Conservation (phyloP, 2,329 filamentous ascomycete species). For the Sporothrix variecibatus region DNA sequence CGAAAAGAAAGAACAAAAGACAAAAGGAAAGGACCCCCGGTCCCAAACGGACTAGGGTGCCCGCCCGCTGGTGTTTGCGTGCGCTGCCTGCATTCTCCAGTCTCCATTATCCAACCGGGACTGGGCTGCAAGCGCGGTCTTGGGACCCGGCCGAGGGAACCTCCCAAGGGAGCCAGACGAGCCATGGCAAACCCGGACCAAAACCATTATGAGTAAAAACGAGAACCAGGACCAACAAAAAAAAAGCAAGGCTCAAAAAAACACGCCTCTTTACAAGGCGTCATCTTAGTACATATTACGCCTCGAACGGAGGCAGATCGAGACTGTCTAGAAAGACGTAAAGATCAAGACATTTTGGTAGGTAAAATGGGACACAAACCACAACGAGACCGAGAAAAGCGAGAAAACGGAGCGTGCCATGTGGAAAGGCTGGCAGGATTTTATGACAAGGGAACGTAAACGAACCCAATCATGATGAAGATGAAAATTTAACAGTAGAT, state of each 20-base stretch:
- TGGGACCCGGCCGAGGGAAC: neutral
- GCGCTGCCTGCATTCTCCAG: neutral
- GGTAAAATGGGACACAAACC: neutral
- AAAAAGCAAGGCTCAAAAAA: neutral
- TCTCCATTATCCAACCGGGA: neutral
- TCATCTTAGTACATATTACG: slow-evolving; percentile 22
- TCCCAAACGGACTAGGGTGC: neutral
- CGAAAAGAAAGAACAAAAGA: neutral
- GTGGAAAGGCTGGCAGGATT: neutral
- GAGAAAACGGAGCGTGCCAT: slow-evolving; percentile 6
- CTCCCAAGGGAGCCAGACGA: neutral
- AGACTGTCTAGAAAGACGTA: neutral
- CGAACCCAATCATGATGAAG: neutral
- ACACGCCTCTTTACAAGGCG: slow-evolving; percentile 10
- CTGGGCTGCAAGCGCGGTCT: slow-evolving; percentile 3
- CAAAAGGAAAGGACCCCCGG: neutral
- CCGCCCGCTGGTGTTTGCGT: slow-evolving; percentile 9
- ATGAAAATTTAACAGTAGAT: neutral
- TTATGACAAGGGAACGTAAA: neutral
- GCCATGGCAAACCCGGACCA: neutral
- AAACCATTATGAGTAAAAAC: neutral
- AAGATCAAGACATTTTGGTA: neutral
- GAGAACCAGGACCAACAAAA: neutral
- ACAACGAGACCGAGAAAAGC: neutral
- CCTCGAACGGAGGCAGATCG: neutral